phyloP scores from a whole-genome alignment of 257 asterid genomes.

The Solanum phureja region DNA sequence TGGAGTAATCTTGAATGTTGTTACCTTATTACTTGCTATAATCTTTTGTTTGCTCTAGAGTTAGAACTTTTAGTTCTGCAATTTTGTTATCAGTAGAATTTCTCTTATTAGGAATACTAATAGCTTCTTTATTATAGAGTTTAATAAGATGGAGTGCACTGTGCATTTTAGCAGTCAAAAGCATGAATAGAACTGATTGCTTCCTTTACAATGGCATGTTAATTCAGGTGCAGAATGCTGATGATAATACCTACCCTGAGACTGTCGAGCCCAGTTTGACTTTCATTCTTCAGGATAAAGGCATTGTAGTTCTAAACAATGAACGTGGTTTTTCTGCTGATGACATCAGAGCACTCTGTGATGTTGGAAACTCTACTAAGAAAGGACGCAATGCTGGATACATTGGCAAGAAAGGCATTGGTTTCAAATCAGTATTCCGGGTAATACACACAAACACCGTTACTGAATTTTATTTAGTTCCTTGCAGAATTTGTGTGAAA shows the following conservation, averaged over 20 bases:
- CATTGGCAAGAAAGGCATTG: constrained; percentile 99
- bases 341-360: constrained; percentile 90
- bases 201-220: background rate
- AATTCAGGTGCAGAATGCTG: constrained; percentile 94
- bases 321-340: constrained; percentile 75
- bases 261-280: constrained; percentile 76
- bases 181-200: background rate
- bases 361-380: constrained; percentile 92
- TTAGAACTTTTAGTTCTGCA: background rate
- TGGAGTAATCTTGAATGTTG: background rate
- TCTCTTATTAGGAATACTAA: background rate
- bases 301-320: constrained; percentile 68
- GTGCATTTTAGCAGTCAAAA: background rate
- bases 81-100: background rate
- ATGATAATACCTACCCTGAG: constrained; percentile 69
- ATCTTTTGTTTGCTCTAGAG: background rate
- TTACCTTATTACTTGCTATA: background rate
- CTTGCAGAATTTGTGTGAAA: background rate
- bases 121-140: background rate
- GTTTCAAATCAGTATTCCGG: constrained; percentile 98
- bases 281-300: constrained; percentile 75
- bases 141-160: background rate
- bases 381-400: constrained; percentile 58
- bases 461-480: background rate
- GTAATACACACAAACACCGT: constrained; percentile 25